Percentiles rank a stretch among this genome's conserved stretches.
phyloP scores from a whole-genome alignment of 768 basidiomycete genomes.

The Pisolithus tinctorius region DNA sequence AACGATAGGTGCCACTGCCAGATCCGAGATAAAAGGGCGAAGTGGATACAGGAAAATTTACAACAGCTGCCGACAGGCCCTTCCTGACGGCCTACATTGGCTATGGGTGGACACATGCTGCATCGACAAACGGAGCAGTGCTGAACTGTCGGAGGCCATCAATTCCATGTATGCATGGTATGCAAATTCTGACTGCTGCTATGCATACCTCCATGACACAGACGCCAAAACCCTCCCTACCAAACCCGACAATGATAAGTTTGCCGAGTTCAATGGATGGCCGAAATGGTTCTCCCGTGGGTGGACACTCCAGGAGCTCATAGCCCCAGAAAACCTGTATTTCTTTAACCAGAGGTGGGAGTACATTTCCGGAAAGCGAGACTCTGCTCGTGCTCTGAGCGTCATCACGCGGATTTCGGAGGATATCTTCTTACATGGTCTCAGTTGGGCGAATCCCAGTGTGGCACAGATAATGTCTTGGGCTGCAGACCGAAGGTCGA shows the following conservation, averaged over 20 bases:
- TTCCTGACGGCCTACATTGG: background rate
- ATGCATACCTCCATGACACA: too few relatives aligned
- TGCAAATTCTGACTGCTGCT: too few relatives aligned
- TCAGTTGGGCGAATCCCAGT: background rate
- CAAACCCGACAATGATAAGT: too few relatives aligned
- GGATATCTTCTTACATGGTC: background rate
- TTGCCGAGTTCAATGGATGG: too few relatives aligned
- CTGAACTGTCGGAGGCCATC: too few relatives aligned
- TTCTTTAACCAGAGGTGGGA: background rate
- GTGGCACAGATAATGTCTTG: background rate
- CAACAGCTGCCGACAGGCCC: background rate
- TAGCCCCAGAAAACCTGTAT: too few relatives aligned
- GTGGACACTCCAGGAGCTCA: too few relatives aligned
- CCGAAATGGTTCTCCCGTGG: too few relatives aligned
- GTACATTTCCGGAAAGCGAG: background rate
- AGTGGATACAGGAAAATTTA: background rate
- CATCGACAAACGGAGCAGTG: background rate
- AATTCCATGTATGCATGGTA: too few relatives aligned
- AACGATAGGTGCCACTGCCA: background rate
- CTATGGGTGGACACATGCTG: background rate
- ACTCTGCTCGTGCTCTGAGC: background rate
- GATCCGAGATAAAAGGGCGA: background rate
- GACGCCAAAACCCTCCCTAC: background rate
- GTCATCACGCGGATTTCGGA: background rate
- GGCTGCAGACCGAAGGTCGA: background rate